Conservation (phyloP, 495 filamentous ascomycete species). For the Xylaria intraflava region DNA sequence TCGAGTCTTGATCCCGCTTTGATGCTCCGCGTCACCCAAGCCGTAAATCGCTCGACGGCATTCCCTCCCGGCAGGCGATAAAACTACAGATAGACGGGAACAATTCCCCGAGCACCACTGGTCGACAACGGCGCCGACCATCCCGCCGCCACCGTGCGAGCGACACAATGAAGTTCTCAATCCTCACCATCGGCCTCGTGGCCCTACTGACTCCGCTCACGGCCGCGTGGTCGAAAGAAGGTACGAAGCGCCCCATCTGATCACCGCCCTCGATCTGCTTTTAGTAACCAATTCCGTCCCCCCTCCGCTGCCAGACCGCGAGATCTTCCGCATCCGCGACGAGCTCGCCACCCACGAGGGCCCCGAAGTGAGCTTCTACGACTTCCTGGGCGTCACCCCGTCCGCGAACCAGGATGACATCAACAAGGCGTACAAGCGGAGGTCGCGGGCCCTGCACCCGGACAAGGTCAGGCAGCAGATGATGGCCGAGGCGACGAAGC, state of each 20-base stretch:
- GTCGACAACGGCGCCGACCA: not conserved
- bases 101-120: too few species aligned
- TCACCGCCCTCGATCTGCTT: not conserved
- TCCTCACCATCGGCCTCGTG: constrained; percentile 49
- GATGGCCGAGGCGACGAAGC: constrained; percentile 60
- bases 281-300: not conserved
- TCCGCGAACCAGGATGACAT: constrained; percentile 80
- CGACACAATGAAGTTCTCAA: constrained; percentile 46
- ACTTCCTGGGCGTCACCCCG: constrained; percentile 69
- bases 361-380: constrained; percentile 82
- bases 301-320: constrained; percentile 59
- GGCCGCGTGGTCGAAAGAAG: constrained; percentile 80
- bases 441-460: constrained; percentile 73
- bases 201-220: constrained; percentile 54
- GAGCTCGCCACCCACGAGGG: constrained; percentile 76
- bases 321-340: constrained; percentile 92
- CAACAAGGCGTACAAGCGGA: constrained; percentile 88
- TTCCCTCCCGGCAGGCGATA: not conserved
- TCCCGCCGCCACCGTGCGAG: not conserved
- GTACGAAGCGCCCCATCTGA: constrained; percentile 36
- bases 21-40: too few species aligned
- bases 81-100: not conserved
- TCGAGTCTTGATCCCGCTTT: not conserved
- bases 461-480: constrained; percentile 90
- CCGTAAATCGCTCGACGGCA: too few species aligned